These are phyloP conservation scores for Asclepias syriaca DNA, from an alignment of 257 asterid genomes.

Conservation along the genomic window DNA sequence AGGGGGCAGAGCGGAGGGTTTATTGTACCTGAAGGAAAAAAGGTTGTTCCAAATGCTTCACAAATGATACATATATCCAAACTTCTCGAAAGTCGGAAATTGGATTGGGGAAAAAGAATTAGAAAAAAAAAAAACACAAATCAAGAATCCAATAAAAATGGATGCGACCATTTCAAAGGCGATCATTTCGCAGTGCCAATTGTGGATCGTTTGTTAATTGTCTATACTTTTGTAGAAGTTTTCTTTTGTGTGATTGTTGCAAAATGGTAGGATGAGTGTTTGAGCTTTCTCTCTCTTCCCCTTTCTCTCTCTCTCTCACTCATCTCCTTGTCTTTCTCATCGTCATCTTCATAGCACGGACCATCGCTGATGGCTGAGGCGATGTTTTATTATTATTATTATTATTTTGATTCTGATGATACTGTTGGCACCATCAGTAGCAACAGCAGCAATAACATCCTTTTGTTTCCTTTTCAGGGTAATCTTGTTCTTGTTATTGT, in stretches of 20 bases:
- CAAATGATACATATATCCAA: too few relatives aligned
- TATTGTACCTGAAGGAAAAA: not conserved
- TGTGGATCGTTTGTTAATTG: not conserved
- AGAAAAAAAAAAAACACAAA: not conserved
- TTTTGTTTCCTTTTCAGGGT: constrained; percentile 26
- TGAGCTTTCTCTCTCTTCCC: constrained; percentile 13
- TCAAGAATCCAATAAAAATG: too few relatives aligned
- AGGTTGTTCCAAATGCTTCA: not conserved
- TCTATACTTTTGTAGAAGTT: not conserved
- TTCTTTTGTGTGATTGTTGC: not conserved
- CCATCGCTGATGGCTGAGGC: constrained; percentile 49
- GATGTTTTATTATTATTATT: constrained; percentile 35
- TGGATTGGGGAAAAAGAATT: constrained; percentile 3
- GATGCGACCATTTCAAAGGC: constrained; percentile 44
- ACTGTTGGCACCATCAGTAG: constrained; percentile 10
- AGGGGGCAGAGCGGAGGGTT: not conserved
- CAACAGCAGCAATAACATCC: constrained; percentile 27
- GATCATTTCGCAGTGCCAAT: constrained; percentile 34
- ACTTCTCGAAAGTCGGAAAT: not conserved
- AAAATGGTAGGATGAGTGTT: constrained; percentile 12
- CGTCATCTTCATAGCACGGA: constrained; percentile 19
- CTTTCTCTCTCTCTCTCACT: constrained; percentile 1
- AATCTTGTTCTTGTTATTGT: constrained; percentile 28
- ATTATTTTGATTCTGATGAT: constrained; percentile 11
- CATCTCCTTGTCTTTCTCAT: constrained; percentile 15